These are phyloP conservation scores for Aspergillus japonicus DNA, from an alignment of 2,329 filamentous ascomycete species.

Conservation along the genomic window DNA sequence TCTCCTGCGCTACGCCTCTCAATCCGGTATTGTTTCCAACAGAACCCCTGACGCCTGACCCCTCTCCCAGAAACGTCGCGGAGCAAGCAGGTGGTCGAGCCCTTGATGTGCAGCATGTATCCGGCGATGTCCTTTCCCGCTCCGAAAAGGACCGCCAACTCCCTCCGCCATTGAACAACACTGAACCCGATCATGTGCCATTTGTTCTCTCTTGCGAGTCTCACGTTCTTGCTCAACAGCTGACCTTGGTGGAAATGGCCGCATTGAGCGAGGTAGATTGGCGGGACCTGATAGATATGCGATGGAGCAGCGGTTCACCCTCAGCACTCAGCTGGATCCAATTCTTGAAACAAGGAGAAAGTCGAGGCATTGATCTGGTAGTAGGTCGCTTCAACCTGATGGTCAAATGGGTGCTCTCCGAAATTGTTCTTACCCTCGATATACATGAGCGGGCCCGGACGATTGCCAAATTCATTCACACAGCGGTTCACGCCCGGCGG, in stretches of 20 bases:
- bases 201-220: conserved; percentile 65
- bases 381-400: conserved; percentile 66
- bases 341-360: conserved; percentile 56
- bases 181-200: conserved; percentile 52
- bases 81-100: conserved; percentile 19
- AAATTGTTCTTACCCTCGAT: conserved; percentile 59
- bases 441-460: conserved; percentile 59
- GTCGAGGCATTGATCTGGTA: conserved; percentile 62
- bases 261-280: conserved; percentile 66
- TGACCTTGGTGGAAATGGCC: conserved; percentile 65
- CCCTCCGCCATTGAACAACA: conserved; percentile 11
- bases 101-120: conserved; percentile 29
- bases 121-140: conserved; percentile 34
- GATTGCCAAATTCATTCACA: conserved; percentile 63
- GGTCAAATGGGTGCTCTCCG: conserved; percentile 65
- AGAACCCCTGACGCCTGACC: conserved; percentile 44
- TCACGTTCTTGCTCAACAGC: conserved; percentile 60
- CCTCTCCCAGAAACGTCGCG: conserved; percentile 36
- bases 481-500: conserved; percentile 58
- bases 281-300: conserved; percentile 64
- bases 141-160: conserved; percentile 29
- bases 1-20: conserved; percentile 33
- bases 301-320: conserved; percentile 58
- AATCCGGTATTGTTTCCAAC: conserved; percentile 35
- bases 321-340: conserved; percentile 60